Evolutionary conservation across 805 yeast species (phyloP).

Genomic region (Wickerhamomyces kurtzmanii): DNA sequence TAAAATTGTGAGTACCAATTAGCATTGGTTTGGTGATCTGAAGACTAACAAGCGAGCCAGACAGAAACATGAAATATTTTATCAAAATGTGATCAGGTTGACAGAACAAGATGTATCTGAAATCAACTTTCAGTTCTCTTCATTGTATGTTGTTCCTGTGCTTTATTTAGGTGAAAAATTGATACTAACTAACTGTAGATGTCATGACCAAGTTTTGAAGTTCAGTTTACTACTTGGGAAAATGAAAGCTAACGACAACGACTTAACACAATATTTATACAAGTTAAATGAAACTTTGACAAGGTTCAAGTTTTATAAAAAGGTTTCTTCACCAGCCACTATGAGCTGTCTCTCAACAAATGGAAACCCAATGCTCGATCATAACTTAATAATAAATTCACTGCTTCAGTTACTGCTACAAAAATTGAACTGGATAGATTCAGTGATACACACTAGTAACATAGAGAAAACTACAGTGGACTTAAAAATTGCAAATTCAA

Average conservation of each 20-base stretch:
- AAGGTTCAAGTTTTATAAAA: too few relatives aligned
- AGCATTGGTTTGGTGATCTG: too few relatives aligned
- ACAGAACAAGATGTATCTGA: neutral
- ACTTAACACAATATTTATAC: slow-evolving; percentile 9
- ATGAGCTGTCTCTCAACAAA: too few relatives aligned
- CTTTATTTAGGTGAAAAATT: too few relatives aligned
- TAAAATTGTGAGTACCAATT: too few relatives aligned
- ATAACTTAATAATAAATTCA: neutral
- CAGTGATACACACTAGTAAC: neutral
- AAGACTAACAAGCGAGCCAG: too few relatives aligned
- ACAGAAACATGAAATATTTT: slow-evolving; percentile 1
- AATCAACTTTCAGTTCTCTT: neutral
- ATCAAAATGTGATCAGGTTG: neutral
- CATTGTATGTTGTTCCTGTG: neutral
- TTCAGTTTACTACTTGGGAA: too few relatives aligned
- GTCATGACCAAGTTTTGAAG: neutral
- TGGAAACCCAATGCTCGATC: slow-evolving; percentile 3
- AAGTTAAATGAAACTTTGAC: slow-evolving; percentile 16
- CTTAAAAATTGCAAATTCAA: neutral
- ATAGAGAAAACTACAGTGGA: neutral
- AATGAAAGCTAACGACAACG: neutral
- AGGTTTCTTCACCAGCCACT: too few relatives aligned
- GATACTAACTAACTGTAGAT: neutral
- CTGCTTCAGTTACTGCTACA: neutral
- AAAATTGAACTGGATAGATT: slow-evolving; percentile 1